Evolutionary conservation across 805 yeast genomes (phyloP).

Genomic region (Henningerozyma blattae): DNA sequence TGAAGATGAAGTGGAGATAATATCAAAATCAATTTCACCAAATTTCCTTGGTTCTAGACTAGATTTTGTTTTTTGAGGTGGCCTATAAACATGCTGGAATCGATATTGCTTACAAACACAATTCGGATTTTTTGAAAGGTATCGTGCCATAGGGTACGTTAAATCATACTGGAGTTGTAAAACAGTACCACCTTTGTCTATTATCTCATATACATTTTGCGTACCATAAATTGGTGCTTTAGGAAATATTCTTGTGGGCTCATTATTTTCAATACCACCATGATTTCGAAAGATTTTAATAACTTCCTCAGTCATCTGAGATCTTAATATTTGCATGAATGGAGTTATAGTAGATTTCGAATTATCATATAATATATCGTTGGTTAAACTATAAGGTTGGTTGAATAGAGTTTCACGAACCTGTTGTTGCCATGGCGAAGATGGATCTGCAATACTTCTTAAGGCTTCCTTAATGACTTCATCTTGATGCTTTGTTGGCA

Average conservation of each 20-base stretch:
- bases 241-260: conserved; percentile 64
- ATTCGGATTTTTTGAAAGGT: conserved; percentile 49
- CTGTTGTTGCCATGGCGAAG: conserved; percentile 90
- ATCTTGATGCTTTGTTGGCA: conserved; percentile 86
- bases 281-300: conserved; percentile 58
- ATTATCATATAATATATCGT: conserved; percentile 72
- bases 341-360: conserved; percentile 19
- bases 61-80: conserved; percentile 34
- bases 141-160: conserved; percentile 81
- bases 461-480: conserved; percentile 81
- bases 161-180: conserved; percentile 83
- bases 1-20: conserved; percentile 38
- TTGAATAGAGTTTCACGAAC: conserved; percentile 78
- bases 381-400: conserved; percentile 75
- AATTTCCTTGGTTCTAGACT: conserved; percentile 69
- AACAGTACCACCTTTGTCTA: conserved; percentile 81
- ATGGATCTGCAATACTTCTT: conserved; percentile 73
- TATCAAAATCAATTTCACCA: conserved; percentile 81
- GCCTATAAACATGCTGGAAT: conserved; percentile 73
- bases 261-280: conserved; percentile 74
- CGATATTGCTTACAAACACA: conserved; percentile 47
- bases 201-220: conserved; percentile 61
- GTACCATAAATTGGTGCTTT: conserved; percentile 59
- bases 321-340: conserved; percentile 44
- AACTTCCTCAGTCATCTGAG: conserved; percentile 49